phyloP scores from a whole-genome alignment of 108 stramenopile genomes.

The Poteriospumella lacustris region DNA sequence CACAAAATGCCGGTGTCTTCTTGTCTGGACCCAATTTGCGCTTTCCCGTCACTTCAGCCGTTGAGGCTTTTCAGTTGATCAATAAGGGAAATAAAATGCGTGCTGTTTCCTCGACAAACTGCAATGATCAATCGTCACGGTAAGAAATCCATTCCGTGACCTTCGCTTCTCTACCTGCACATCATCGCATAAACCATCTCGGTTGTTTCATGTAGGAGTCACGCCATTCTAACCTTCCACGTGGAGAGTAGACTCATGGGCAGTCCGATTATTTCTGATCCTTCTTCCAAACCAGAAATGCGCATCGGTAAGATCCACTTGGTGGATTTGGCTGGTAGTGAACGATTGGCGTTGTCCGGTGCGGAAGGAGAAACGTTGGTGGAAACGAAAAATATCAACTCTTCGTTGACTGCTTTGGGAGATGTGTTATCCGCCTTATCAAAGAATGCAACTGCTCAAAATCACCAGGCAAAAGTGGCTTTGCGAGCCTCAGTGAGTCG shows the following conservation, averaged over 20 bases:
- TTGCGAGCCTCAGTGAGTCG: neutral
- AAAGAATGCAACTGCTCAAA: constrained; percentile 24
- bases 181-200: neutral
- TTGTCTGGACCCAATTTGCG: constrained; percentile 45
- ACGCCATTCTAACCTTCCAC: constrained; percentile 54
- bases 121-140: constrained; percentile 54
- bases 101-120: constrained; percentile 42
- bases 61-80: constrained; percentile 45
- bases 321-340: constrained; percentile 54
- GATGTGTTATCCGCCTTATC: constrained; percentile 50
- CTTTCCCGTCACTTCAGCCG: constrained; percentile 48
- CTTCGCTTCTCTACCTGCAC: neutral
- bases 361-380: constrained; percentile 45
- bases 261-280: neutral
- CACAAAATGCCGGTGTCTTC: constrained; percentile 40
- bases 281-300: constrained; percentile 27
- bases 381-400: constrained; percentile 53
- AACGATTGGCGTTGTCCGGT: constrained; percentile 46
- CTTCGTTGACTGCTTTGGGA: constrained; percentile 45
- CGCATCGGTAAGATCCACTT: constrained; percentile 46
- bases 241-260: constrained; percentile 39
- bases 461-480: neutral
- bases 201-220: constrained; percentile 27
- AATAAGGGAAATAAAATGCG: constrained; percentile 36
- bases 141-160: neutral